Percentiles rank a stretch among this genome's conserved stretches.
Conservation (phyloP, 495 filamentous ascomycete species). For the Penicillium angulare region DNA sequence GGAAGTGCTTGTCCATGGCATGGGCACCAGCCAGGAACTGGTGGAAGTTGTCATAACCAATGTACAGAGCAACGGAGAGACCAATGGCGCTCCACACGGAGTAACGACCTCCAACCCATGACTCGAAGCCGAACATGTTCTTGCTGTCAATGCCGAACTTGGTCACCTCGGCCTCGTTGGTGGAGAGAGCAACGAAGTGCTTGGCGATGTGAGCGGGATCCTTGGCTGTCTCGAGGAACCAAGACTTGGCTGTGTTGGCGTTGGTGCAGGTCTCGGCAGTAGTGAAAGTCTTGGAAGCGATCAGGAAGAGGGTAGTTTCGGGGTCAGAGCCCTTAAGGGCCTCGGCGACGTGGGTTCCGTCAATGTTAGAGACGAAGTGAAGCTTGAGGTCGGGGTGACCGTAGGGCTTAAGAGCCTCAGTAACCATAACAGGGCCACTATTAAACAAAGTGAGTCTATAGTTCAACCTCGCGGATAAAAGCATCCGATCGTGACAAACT, state of each 20-base stretch:
- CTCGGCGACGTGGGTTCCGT: conserved; percentile 96
- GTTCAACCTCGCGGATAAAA: too few relatives aligned
- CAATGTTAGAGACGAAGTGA: conserved; percentile 99
- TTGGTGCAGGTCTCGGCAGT: conserved; percentile 97
- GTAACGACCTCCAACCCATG: conserved; percentile 97
- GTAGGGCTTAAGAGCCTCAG: conserved; percentile 93
- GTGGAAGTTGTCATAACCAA: conserved; percentile 96
- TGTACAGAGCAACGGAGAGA: conserved; percentile 87
- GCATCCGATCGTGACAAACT: background rate
- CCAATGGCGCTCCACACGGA: conserved; percentile 99
- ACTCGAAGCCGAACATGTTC: conserved; percentile 99
- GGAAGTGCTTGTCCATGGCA: conserved; percentile 99
- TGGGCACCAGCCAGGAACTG: conserved; percentile 94
- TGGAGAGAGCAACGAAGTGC: conserved; percentile 98
- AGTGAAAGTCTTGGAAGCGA: conserved; percentile 99
- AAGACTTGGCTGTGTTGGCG: conserved; percentile 91
- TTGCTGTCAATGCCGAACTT: conserved; percentile 97
- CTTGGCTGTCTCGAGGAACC: conserved; percentile 89
- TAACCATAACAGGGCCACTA: conserved; percentile 97
- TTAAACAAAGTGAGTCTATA: conserved; percentile 33
- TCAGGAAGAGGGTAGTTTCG: conserved; percentile 94
- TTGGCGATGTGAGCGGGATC: conserved; percentile 79
- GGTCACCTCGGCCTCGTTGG: conserved; percentile 89
- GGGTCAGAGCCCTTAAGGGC: conserved; percentile 85
- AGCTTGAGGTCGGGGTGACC: conserved; percentile 78